These are phyloP conservation scores for Plasmopara halstedii DNA, from an alignment of 352 stramenopile species.

Conservation along the genomic window DNA sequence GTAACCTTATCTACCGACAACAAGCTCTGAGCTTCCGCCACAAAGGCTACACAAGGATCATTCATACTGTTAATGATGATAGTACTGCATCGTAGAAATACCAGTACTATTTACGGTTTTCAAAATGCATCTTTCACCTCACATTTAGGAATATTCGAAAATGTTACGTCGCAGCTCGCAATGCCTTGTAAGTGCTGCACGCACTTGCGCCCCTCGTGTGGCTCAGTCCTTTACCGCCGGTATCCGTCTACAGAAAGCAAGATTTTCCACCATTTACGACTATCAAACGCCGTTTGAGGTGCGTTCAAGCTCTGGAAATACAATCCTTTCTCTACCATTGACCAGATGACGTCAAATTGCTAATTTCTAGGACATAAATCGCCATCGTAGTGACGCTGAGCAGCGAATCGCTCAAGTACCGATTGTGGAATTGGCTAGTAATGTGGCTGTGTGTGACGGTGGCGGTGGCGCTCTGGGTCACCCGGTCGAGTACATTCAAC, in stretches of 20 bases:
- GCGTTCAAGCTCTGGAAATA: not conserved
- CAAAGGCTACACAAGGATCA: too few relatives aligned
- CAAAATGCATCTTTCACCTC: constrained; percentile 4
- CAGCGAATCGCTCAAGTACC: constrained; percentile 80
- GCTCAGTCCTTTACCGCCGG: constrained; percentile 5
- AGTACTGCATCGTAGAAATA: not conserved
- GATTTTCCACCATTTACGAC: constrained; percentile 70
- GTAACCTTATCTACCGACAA: not conserved
- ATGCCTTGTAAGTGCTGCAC: constrained; percentile 19
- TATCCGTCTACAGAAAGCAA: constrained; percentile 26
- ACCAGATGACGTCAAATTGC: not conserved
- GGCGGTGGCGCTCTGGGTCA: constrained; percentile 94
- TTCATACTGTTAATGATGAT: too few relatives aligned
- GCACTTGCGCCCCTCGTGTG: constrained; percentile 16
- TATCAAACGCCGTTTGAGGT: constrained; percentile 56
- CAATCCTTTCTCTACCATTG: not conserved
- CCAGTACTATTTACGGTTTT: not conserved
- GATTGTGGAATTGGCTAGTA: constrained; percentile 87
- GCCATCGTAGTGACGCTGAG: constrained; percentile 87
- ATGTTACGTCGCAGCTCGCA: constrained; percentile 46
- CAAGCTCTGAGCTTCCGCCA: constrained; percentile 8
- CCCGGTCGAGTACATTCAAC: constrained; percentile 93
- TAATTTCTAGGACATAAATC: constrained; percentile 55
- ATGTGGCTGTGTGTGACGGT: constrained; percentile 92
- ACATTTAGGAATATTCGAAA: constrained; percentile 10